A percentile compares a stretch with the other conserved stretches of the same genome.
Evolutionary conservation across 805 yeast species (phyloP).

Genomic region (Saitoella complicata): DNA sequence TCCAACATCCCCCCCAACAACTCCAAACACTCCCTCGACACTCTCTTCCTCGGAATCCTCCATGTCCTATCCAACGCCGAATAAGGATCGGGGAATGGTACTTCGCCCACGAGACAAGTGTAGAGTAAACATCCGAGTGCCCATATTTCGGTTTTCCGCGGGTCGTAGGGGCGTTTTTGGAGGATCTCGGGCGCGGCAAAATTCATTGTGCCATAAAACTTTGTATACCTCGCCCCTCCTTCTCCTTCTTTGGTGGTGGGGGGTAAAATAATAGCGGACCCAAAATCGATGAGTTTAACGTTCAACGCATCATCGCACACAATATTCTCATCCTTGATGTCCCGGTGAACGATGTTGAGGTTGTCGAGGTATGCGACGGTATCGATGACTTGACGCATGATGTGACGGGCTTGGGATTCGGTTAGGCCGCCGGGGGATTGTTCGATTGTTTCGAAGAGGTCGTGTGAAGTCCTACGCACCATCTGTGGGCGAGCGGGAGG

Average conservation of each 20-base stretch:
- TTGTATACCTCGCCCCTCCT: slow-evolving; percentile 4
- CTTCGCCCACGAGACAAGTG: slow-evolving; percentile 12
- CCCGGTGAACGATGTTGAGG: slow-evolving; percentile 20
- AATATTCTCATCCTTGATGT: slow-evolving; percentile 72
- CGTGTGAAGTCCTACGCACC: neutral
- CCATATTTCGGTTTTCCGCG: slow-evolving; percentile 13
- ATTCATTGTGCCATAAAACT: slow-evolving; percentile 12
- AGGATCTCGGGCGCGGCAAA: slow-evolving; percentile 13
- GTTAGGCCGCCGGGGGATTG: neutral
- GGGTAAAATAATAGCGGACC: slow-evolving; percentile 19
- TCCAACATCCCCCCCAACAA: slow-evolving; percentile 7
- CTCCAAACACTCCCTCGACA: slow-evolving; percentile 8
- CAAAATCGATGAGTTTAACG: slow-evolving; percentile 70
- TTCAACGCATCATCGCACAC: slow-evolving; percentile 64
- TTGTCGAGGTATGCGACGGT: slow-evolving; percentile 10
- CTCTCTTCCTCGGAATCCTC: slow-evolving; percentile 5
- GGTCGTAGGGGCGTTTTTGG: slow-evolving; percentile 8
- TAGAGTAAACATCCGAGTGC: slow-evolving; percentile 10
- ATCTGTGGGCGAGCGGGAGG: neutral
- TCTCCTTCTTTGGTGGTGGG: neutral
- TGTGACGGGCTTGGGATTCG: slow-evolving; percentile 12
- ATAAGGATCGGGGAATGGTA: slow-evolving; percentile 10
- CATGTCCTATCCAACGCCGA: slow-evolving; percentile 11
- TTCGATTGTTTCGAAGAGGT: neutral
- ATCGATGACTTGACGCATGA: slow-evolving; percentile 11